Base-by-base conservation (phyloP, 2,329 filamentous ascomycete genomes). In the Penicillium expansum region DNA sequence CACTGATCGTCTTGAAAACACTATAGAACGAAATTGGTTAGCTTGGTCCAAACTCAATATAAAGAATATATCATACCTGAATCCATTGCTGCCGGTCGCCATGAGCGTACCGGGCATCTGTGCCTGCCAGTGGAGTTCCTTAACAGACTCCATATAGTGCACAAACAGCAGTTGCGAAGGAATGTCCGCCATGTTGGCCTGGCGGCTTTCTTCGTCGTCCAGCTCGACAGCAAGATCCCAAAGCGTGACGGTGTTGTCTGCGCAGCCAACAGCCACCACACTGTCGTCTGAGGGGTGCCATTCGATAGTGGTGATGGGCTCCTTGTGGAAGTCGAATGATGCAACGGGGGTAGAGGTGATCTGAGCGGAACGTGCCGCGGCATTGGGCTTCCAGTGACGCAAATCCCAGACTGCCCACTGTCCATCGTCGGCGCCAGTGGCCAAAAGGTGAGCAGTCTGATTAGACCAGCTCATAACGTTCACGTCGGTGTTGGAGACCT, bases 271-370 rank as follows among this genome's bases (percentile, higher is more conserved):
- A 3, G 91, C 90, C 16, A 99, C 86, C 69, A 97, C 95, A 72
- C 90, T 95, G 80, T 99, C 93, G 70, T 99, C 94, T 1, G 91
- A 93, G 2, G 94, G 93, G 75, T 97, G 93, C 93, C 94, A 99
- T 78, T 97, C 92, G 38, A 99, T 84, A 65, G 89, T 91, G 7
- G 94, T 99, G 68, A 99, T 91, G 67, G 96, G 94, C 76, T 97
- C 91, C 76, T 91, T 93, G 82, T 99, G 92, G 81, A 96, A 97
- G 69, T 86, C 83, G 78, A 97, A 99, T 67, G 88, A 89, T 4
- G 94, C 94, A n/a, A 97, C 90, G 1, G 94, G 90, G 47, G 87
- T 87, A 6, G 89, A 88, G 77, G 81, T 83, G 65, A 74, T 69
- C 47, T 73, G 79, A 54, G 78, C 69, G 52, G 74, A 68, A 49